Conservation (phyloP, 2,329 filamentous ascomycete genomes). For the Botryotinia calthae region DNA sequence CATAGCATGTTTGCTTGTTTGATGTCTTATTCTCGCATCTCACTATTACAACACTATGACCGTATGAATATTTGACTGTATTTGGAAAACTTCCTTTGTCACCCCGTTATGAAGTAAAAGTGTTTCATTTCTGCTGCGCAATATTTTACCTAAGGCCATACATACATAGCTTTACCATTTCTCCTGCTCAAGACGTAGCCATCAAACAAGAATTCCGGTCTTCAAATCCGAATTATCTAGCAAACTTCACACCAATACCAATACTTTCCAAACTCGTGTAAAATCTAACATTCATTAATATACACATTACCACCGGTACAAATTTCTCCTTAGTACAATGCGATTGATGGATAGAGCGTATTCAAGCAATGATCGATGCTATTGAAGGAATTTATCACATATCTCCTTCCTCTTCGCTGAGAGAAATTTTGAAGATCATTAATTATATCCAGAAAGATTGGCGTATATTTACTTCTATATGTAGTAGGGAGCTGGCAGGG, state of each 20-base stretch:
- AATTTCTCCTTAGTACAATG: too few species aligned
- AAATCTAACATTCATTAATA: neutral
- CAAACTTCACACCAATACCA: neutral
- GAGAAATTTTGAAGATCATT: too few species aligned
- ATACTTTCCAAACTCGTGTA: neutral
- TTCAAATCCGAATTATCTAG: neutral
- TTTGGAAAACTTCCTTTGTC: neutral
- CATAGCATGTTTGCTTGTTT: neutral
- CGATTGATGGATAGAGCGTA: too few species aligned
- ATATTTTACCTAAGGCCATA: neutral
- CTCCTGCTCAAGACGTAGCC: neutral
- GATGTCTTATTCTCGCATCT: neutral
- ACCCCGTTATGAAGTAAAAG: neutral
- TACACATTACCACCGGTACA: neutral
- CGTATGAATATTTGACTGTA: neutral
- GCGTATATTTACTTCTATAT: too few species aligned
- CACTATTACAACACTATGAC: neutral
- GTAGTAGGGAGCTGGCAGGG: too few species aligned
- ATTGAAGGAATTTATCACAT: neutral
- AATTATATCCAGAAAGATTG: too few species aligned
- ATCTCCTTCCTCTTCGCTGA: too few species aligned
- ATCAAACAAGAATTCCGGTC: neutral
- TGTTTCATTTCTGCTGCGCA: too few species aligned
- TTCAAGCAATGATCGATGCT: fast-evolving
- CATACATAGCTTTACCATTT: neutral